A percentile compares a stretch with the other conserved stretches of the same genome.
Evolutionary conservation across 2,329 filamentous ascomycete species (phyloP).

Genomic region (Fusarium praegraminearum): DNA sequence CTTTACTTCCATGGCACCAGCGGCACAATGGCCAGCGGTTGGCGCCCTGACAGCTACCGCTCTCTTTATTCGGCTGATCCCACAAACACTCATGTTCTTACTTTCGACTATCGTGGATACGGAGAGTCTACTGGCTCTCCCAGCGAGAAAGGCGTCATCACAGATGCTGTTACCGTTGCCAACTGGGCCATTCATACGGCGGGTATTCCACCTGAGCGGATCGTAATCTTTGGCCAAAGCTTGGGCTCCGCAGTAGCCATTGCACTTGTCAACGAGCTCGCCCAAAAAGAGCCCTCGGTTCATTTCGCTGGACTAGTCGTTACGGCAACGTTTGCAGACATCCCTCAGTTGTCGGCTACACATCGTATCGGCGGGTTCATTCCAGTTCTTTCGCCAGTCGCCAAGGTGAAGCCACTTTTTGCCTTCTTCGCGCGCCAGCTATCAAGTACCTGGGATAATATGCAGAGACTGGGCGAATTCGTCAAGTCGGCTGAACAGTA

Average conservation of each 20-base stretch:
- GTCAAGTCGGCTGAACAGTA: constrained; percentile 48
- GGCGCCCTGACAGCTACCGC: constrained; percentile 67
- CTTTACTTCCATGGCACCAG: constrained; percentile 68
- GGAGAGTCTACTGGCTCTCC: constrained; percentile 65
- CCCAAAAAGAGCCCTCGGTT: constrained; percentile 6
- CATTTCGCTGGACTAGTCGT: constrained; percentile 62
- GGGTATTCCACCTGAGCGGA: constrained; percentile 64
- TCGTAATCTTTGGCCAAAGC: constrained; percentile 70
- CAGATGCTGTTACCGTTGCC: constrained; percentile 64
- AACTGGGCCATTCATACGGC: constrained; percentile 66
- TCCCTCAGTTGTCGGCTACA: constrained; percentile 61
- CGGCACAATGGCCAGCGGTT: constrained; percentile 68
- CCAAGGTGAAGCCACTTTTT: constrained; percentile 57
- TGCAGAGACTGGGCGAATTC: constrained; percentile 55
- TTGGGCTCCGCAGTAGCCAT: constrained; percentile 61
- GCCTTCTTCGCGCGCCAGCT: constrained; percentile 57
- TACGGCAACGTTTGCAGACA: constrained; percentile 63
- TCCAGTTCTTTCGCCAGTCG: constrained; percentile 59
- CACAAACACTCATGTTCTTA: constrained; percentile 66
- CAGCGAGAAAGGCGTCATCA: constrained; percentile 66
- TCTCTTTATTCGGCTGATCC: constrained; percentile 64
- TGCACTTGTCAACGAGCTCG: constrained; percentile 52
- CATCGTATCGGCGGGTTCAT: constrained; percentile 59
- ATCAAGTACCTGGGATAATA: constrained; percentile 59
- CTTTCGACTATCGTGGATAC: constrained; percentile 73